Evolutionary conservation across 441 rosid species (phyloP).

Genomic region (Pelargonium citronellum): DNA sequence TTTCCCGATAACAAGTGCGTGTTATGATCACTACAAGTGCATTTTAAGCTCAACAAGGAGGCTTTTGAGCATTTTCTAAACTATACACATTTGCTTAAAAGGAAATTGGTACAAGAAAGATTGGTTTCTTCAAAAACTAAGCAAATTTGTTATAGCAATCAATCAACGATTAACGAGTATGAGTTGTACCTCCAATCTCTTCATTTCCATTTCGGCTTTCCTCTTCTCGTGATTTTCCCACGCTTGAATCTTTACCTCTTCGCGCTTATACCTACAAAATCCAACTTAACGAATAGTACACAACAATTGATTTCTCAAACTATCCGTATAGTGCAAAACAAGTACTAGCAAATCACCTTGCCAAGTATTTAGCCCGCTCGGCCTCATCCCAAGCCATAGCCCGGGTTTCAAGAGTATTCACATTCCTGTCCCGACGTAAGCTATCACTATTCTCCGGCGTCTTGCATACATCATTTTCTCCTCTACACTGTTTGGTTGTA

Average conservation of each 20-base stretch:
- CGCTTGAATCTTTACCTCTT: slow-evolving; percentile 83
- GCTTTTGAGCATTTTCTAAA: too few relatives aligned
- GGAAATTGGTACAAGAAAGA: too few relatives aligned
- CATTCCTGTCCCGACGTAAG: slow-evolving; percentile 15
- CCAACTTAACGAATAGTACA: too few relatives aligned
- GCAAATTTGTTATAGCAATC: too few relatives aligned
- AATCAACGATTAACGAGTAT: not conserved
- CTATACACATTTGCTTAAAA: too few relatives aligned
- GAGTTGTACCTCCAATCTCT: slow-evolving; percentile 65
- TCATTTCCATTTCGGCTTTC: slow-evolving; percentile 87
- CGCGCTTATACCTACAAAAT: slow-evolving; percentile 62
- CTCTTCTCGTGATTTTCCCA: slow-evolving; percentile 92
- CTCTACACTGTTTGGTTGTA: slow-evolving; percentile 20
- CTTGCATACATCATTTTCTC: slow-evolving; percentile 23
- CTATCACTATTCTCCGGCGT: slow-evolving; percentile 22
- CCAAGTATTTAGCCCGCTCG: slow-evolving; percentile 80
- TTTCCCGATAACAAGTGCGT: too few relatives aligned
- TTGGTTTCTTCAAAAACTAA: too few relatives aligned
- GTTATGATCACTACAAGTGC: too few relatives aligned
- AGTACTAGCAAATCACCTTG: slow-evolving; percentile 43
- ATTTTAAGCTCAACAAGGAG: too few relatives aligned
- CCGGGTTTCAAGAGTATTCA: slow-evolving; percentile 55
- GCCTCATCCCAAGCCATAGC: slow-evolving; percentile 94
- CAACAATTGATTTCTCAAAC: not conserved
- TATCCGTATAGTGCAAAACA: too few relatives aligned